Conservation (phyloP, 2,329 filamentous ascomycete species). For the Alternaria viburni region DNA sequence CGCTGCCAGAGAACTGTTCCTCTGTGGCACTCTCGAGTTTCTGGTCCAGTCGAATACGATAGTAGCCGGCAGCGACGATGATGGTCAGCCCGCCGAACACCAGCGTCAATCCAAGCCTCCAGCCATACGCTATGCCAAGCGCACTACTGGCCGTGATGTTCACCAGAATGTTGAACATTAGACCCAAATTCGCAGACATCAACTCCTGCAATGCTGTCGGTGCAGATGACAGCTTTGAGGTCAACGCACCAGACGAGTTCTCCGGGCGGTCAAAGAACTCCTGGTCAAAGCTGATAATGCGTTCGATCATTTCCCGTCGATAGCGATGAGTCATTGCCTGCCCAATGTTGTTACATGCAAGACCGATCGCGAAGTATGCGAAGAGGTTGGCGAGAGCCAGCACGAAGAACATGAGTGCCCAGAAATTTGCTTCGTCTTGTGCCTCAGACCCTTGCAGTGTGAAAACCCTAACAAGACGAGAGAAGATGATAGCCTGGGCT, state of each 20-base stretch:
- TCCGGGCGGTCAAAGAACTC: slow-evolving; percentile 86
- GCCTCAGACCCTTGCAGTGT: slow-evolving; percentile 19
- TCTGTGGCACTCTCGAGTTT: slow-evolving; percentile 66
- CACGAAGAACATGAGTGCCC: slow-evolving; percentile 33
- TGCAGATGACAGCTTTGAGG: slow-evolving; percentile 52
- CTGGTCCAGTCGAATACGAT: slow-evolving; percentile 62
- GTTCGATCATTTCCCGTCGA: slow-evolving; percentile 14
- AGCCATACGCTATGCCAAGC: slow-evolving; percentile 16
- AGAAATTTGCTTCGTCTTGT: slow-evolving; percentile 22
- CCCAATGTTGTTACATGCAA: slow-evolving; percentile 66
- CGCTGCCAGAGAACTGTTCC: neutral
- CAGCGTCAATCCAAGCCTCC: slow-evolving; percentile 18
- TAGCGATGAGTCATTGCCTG: slow-evolving; percentile 12
- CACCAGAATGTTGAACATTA: slow-evolving; percentile 14
- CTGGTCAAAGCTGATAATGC: slow-evolving; percentile 79
- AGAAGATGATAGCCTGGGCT: slow-evolving; percentile 24
- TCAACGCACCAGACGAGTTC: slow-evolving; percentile 85
- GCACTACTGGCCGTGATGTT: slow-evolving; percentile 13
- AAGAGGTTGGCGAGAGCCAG: slow-evolving; percentile 23
- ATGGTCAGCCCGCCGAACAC: slow-evolving; percentile 16
- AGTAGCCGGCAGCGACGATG: slow-evolving; percentile 7
- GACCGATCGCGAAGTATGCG: slow-evolving; percentile 61
- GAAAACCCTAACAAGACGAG: slow-evolving; percentile 21
- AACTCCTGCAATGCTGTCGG: slow-evolving; percentile 56
- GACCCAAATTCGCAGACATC: slow-evolving; percentile 20